A percentile compares a stretch with the other conserved stretches of the same genome.
Evolutionary conservation across 2,329 filamentous ascomycete species (phyloP).

Genomic region (Penicillium sp.): DNA sequence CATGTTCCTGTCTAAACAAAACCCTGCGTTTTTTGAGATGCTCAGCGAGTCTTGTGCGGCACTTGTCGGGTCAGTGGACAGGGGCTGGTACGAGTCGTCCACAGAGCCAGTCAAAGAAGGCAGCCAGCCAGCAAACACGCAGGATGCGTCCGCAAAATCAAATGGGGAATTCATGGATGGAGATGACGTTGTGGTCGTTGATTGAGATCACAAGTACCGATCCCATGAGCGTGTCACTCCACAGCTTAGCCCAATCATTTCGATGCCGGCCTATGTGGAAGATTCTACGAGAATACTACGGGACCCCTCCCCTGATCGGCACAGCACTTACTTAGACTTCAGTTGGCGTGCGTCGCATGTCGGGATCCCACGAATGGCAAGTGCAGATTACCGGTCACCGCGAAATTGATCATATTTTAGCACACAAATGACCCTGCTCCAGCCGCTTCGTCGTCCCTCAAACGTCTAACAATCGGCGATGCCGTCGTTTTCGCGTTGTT

Average conservation of each 20-base stretch:
- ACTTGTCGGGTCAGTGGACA: constrained; percentile 43
- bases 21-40: constrained; percentile 47
- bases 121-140: constrained; percentile 17
- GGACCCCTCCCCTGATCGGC: constrained; percentile 16
- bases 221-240: not conserved
- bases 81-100: constrained; percentile 40
- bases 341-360: constrained; percentile 1
- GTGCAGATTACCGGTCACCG: constrained; percentile 1
- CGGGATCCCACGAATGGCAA: constrained; percentile 7
- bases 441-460: not conserved
- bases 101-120: constrained; percentile 23
- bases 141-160: constrained; percentile 9
- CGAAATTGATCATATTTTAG: constrained; percentile 1
- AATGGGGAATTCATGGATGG: constrained; percentile 34
- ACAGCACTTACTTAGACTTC: constrained; percentile 13
- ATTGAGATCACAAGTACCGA: constrained; percentile 17
- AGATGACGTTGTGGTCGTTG: constrained; percentile 40
- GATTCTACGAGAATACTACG: constrained; percentile 4
- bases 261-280: constrained; percentile 1
- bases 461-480: not conserved
- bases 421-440: not conserved
- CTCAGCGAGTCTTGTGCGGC: constrained; percentile 40
- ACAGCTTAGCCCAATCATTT: not conserved
- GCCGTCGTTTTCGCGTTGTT: not conserved
- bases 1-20: constrained; percentile 50